A percentile compares a stretch with the other conserved stretches of the same genome.
These are phyloP conservation scores for Scedosporium minutisporum DNA, from an alignment of 2,329 filamentous ascomycete genomes.

Conservation along the genomic window DNA sequence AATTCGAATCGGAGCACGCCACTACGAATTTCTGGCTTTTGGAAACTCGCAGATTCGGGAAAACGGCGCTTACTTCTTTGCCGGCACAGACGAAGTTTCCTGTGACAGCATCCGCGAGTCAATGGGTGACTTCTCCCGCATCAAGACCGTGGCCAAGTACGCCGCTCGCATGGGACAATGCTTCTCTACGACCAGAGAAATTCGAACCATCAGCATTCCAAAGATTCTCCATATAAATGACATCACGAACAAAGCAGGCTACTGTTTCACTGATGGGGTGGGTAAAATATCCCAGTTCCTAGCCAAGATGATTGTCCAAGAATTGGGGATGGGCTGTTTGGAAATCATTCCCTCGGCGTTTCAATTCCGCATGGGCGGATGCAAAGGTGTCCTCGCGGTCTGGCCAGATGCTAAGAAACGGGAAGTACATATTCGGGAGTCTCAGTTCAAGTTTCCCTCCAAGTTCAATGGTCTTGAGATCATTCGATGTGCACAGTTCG, in stretches of 20 bases:
- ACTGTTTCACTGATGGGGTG: conserved; percentile 82
- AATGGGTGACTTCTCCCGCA: conserved; percentile 81
- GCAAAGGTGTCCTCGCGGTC: conserved; percentile 77
- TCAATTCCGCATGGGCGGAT: conserved; percentile 86
- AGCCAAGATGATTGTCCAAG: conserved; percentile 61
- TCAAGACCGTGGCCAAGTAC: conserved; percentile 78
- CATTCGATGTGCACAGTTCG: conserved; percentile 68
- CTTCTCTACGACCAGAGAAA: conserved; percentile 82
- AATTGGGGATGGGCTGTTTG: conserved; percentile 50
- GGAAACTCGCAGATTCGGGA: conserved; percentile 94
- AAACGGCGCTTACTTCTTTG: conserved; percentile 88
- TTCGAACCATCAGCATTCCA: conserved; percentile 53
- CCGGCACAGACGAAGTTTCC: conserved; percentile 54
- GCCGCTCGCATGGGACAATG: conserved; percentile 86
- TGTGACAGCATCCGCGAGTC: conserved; percentile 70
- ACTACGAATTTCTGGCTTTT: conserved; percentile 85
- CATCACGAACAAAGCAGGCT: conserved; percentile 48
- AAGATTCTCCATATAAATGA: conserved; percentile 56
- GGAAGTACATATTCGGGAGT: conserved; percentile 70
- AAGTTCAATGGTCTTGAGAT: conserved; percentile 69
- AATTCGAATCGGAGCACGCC: conserved; percentile 70
- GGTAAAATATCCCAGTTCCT: conserved; percentile 81
- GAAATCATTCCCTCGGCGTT: conserved; percentile 65
- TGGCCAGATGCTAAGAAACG: conserved; percentile 58
- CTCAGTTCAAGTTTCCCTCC: conserved; percentile 79